These are phyloP conservation scores for Phyllosticta citrichinensis DNA, from an alignment of 2,329 filamentous ascomycete species.

Conservation along the genomic window DNA sequence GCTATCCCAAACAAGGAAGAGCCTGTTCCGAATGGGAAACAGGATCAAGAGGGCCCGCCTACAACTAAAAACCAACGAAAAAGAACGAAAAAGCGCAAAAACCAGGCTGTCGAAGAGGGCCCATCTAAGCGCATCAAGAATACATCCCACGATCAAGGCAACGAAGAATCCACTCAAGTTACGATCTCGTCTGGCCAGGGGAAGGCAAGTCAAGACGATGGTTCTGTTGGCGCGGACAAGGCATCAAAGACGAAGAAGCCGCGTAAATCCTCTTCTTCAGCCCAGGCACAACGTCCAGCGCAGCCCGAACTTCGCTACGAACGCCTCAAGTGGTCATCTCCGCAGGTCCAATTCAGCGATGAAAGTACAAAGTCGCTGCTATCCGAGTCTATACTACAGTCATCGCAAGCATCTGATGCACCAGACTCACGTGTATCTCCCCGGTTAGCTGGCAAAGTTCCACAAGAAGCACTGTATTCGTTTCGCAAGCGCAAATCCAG, in stretches of 20 bases:
- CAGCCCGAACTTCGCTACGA: neutral
- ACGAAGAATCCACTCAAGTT: neutral
- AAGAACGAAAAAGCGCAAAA: neutral
- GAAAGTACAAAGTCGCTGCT: no score
- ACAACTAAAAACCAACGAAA: neutral
- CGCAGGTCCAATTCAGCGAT: neutral
- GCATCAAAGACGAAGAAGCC: neutral
- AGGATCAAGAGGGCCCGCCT: neutral
- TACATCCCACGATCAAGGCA: neutral
- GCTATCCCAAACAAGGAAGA: neutral
- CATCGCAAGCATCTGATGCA: no score
- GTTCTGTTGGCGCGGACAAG: neutral
- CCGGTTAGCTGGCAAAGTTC: neutral
- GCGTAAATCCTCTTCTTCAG: neutral
- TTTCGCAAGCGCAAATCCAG: slow-evolving; percentile 1
- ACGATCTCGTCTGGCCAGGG: neutral
- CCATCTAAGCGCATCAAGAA: neutral
- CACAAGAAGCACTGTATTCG: neutral
- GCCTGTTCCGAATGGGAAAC: neutral
- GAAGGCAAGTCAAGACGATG: neutral
- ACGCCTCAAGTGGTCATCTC: neutral
- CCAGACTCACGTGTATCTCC: neutral
- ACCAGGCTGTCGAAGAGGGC: neutral
- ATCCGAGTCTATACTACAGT: no score
- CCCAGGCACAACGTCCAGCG: neutral